Evolutionary conservation across 257 asterid species (phyloP), one percentile per base, ranked within the genome.

Genomic region (Ajuga chamaepitys): DNA sequence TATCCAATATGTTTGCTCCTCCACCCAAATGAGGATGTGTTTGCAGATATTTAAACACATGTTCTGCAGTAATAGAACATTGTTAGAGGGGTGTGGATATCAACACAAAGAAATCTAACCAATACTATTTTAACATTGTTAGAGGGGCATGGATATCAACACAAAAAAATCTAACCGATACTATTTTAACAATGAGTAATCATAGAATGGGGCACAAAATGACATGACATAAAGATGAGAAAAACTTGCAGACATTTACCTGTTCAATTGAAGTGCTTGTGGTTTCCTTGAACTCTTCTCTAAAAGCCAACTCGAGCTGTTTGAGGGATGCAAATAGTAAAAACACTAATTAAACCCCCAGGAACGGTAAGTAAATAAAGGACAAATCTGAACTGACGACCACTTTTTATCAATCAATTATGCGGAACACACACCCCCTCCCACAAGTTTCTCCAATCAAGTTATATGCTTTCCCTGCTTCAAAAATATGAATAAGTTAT

Each of bases 1-100:
- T 45, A 88, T 86, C 97, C 97, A 90, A 74, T 90, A 94, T 66
- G 99, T 94, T 77, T 87, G 95, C 86, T 88, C 96, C 77, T 90
- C 99, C 30, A 94, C 92, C 99, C 99, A 90, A 64, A 86, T 64
- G 58, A 94, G 86, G 75, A 94, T 79, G 70, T 90, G 87, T 74
- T 80, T 88, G 81, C 88, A 84, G 69, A 94, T 86, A 74, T 80
- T 90, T 70, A 76, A 32, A 70, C 84, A 67, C 58, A 74, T 28
- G 69, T 75, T 85, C 99, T 94, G 86, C 72, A 64, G 57, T 9
- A 42, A 16, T 61, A 70, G 35, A 53, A 59, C 28, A 30, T 55
- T 55, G n/a, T n/a, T n/a, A n/a, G n/a, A 66, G 53, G 56, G 52
- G 21, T 40, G 70, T 66, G 64, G 50, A 75, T 14, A 68, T 37